Conservation (phyloP, 352 stramenopile genomes). For the Phytopythium chamaehyphon region DNA sequence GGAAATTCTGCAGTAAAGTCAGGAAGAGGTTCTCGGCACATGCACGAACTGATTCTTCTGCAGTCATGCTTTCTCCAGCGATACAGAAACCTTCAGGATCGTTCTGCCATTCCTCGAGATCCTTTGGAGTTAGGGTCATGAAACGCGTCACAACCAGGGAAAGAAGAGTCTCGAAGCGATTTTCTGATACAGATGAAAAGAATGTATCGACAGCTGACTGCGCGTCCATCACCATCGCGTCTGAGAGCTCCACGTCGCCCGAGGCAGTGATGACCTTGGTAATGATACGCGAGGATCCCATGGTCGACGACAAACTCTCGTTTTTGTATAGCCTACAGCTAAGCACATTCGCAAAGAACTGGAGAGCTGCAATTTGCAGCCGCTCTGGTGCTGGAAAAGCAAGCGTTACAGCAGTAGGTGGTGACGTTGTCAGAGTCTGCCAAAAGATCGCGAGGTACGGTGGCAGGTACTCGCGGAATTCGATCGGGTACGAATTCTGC, state of each 20-base stretch:
- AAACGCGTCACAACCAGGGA: slow-evolving; percentile 75
- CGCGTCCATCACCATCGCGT: slow-evolving; percentile 76
- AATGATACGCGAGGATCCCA: slow-evolving; percentile 36
- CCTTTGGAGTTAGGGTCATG: slow-evolving; percentile 49
- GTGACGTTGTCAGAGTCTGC: slow-evolving; percentile 37
- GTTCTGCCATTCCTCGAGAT: slow-evolving; percentile 68
- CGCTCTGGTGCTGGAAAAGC: slow-evolving; percentile 14
- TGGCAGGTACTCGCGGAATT: slow-evolving; percentile 76
- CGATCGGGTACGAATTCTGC: slow-evolving; percentile 79
- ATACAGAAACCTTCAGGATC: slow-evolving; percentile 66
- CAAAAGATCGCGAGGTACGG: slow-evolving; percentile 69
- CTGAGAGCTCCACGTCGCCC: slow-evolving; percentile 66
- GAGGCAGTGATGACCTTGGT: slow-evolving; percentile 81
- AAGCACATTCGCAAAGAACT: slow-evolving; percentile 83
- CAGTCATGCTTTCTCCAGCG: slow-evolving; percentile 71
- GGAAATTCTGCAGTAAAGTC: slow-evolving; percentile 74
- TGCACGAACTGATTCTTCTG: slow-evolving; percentile 71
- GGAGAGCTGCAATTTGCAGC: slow-evolving; percentile 69
- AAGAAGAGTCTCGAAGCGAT: slow-evolving; percentile 49
- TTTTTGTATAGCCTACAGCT: slow-evolving; percentile 79
- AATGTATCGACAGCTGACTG: slow-evolving; percentile 52
- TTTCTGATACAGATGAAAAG: slow-evolving; percentile 28
- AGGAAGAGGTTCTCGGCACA: slow-evolving; percentile 83
- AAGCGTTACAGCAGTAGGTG: not conserved
- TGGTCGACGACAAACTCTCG: slow-evolving; percentile 42